Conservation (phyloP, 2,329 filamentous ascomycete genomes). For the Claviceps digitariae region DNA sequence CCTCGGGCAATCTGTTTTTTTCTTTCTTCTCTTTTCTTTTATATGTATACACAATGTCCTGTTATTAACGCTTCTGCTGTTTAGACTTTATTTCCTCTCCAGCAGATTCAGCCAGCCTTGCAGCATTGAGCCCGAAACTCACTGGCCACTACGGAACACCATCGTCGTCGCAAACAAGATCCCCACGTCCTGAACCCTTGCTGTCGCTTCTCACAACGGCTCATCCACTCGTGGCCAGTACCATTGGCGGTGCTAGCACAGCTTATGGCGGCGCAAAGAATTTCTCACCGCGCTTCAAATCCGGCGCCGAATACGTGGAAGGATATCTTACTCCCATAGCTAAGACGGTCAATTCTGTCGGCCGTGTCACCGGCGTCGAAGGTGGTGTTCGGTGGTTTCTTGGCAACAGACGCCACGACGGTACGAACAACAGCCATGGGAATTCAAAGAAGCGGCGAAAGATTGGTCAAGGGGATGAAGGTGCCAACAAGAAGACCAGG, state of each 20-base stretch:
- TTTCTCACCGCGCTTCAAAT: constrained; percentile 77
- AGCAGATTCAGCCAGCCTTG: constrained; percentile 28
- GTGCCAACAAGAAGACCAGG: constrained; percentile 10
- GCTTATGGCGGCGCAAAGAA: constrained; percentile 82
- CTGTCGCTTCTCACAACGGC: constrained; percentile 77
- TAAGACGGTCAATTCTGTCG: constrained; percentile 73
- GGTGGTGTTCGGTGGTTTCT: constrained; percentile 77
- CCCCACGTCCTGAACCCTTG: constrained; percentile 59
- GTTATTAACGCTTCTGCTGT: neutral
- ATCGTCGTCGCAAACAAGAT: constrained; percentile 12
- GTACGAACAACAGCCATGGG: constrained; percentile 29
- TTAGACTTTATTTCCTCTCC: constrained; percentile 56
- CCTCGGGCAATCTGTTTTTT: too few species aligned
- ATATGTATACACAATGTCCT: neutral
- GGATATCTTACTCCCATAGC: constrained; percentile 75
- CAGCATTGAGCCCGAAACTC: constrained; percentile 22
- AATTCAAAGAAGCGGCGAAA: constrained; percentile 46
- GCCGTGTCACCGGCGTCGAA: constrained; percentile 77
- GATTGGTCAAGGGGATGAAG: constrained; percentile 29
- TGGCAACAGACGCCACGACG: constrained; percentile 38
- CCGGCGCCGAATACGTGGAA: constrained; percentile 84
- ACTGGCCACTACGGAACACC: constrained; percentile 1
- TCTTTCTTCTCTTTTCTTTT: too few species aligned
- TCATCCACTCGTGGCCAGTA: constrained; percentile 73
- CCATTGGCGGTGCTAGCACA: constrained; percentile 71